A percentile compares a stretch with the other conserved stretches of the same genome.
phyloP scores from a whole-genome alignment of 2,329 filamentous ascomycete genomes.

The Aspergillus fischeri region DNA sequence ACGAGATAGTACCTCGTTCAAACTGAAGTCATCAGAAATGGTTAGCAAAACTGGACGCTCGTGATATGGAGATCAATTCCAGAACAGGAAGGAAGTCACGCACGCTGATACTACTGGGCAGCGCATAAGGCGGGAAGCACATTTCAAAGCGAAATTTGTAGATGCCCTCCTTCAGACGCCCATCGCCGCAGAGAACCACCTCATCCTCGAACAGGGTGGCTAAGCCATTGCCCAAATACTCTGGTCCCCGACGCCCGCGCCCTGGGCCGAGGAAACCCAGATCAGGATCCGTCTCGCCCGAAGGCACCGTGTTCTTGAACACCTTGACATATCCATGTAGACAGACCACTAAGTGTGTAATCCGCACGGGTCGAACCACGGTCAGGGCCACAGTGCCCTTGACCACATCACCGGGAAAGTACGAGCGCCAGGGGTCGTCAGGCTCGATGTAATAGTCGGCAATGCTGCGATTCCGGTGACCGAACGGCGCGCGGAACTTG shows the following conservation, averaged over 20 bases:
- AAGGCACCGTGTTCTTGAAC: slow-evolving; percentile 57
- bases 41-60: slow-evolving; percentile 6
- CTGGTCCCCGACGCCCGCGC: slow-evolving; percentile 47
- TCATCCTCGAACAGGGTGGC: slow-evolving; percentile 64
- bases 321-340: slow-evolving; percentile 63
- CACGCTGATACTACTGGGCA: slow-evolving; percentile 91
- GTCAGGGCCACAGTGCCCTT: slow-evolving; percentile 58
- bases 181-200: slow-evolving; percentile 60
- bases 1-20: slow-evolving; percentile 87
- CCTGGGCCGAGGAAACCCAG: slow-evolving; percentile 51
- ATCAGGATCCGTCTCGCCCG: slow-evolving; percentile 50
- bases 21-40: slow-evolving; percentile 56
- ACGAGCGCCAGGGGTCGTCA: slow-evolving; percentile 60
- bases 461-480: slow-evolving; percentile 51
- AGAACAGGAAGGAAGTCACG: slow-evolving; percentile 33
- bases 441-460: slow-evolving; percentile 60
- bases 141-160: slow-evolving; percentile 65
- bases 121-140: slow-evolving; percentile 54
- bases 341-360: slow-evolving; percentile 61
- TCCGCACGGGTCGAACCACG: slow-evolving; percentile 56
- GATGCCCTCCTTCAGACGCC: slow-evolving; percentile 58
- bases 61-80: background rate
- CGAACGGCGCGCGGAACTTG: slow-evolving; percentile 54
- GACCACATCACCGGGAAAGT: slow-evolving; percentile 59
- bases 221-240: slow-evolving; percentile 62